Percentiles rank a stretch among this genome's conserved stretches.
Conservation (phyloP, 192 early-diverging fungal species). For the Umbelopsis ramanniana region DNA sequence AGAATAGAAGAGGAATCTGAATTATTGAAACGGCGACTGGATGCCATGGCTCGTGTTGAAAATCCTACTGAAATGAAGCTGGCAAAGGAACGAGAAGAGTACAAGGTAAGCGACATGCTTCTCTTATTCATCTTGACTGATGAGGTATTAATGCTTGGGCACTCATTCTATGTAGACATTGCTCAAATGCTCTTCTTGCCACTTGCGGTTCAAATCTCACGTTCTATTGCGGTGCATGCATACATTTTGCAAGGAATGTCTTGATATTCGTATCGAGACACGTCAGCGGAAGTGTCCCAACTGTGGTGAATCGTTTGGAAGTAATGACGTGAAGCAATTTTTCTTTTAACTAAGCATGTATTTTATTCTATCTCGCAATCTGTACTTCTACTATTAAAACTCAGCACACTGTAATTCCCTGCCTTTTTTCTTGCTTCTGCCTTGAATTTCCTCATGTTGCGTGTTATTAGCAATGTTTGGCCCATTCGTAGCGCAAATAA, state of each 20-base stretch:
- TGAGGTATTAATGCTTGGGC: constrained; percentile 21
- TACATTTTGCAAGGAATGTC: constrained; percentile 91
- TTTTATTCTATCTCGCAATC: neutral
- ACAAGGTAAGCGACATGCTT: constrained; percentile 34
- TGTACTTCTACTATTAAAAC: constrained; percentile 8
- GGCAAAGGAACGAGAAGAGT: constrained; percentile 57
- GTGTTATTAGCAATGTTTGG: constrained; percentile 2
- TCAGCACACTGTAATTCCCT: neutral
- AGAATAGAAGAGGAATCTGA: constrained; percentile 72
- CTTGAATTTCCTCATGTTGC: constrained; percentile 8
- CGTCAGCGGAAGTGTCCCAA: constrained; percentile 92
- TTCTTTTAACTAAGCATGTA: constrained; percentile 61
- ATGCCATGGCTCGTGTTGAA: constrained; percentile 59
- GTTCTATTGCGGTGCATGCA: constrained; percentile 91
- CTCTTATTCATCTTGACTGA: constrained; percentile 15
- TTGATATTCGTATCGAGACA: constrained; percentile 82
- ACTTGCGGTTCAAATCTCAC: constrained; percentile 85
- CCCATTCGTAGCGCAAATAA: constrained; percentile 2
- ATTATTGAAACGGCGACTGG: constrained; percentile 59
- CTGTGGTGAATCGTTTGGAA: constrained; percentile 82
- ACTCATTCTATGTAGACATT: constrained; percentile 61
- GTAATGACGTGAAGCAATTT: constrained; percentile 80
- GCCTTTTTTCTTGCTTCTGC: neutral
- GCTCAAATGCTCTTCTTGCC: constrained; percentile 89
- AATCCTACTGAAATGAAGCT: constrained; percentile 67